Evolutionary conservation across 768 basidiomycete species (phyloP).

Genomic region (Leccinum imitatum): DNA sequence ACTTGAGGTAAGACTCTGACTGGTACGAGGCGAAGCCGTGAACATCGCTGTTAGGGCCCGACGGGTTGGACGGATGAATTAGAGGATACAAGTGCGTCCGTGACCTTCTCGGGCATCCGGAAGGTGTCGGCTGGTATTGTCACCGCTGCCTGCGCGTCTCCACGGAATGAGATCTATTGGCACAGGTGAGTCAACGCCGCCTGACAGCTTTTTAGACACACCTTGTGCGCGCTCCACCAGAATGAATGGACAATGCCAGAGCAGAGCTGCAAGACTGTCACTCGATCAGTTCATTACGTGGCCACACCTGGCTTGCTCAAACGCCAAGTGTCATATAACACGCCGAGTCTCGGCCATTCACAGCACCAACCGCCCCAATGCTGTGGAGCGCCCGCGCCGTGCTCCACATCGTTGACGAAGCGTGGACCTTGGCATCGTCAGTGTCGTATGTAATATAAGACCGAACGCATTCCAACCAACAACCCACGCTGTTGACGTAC

Average conservation of each 20-base stretch:
- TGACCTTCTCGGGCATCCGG: constrained; percentile 3
- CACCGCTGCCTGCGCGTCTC: background rate
- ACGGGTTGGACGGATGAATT: constrained; percentile 1
- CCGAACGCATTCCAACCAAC: background rate
- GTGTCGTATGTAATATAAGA: background rate
- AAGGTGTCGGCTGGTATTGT: background rate
- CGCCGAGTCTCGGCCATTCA: background rate
- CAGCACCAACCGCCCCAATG: background rate
- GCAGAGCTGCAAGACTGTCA: background rate
- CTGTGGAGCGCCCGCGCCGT: background rate
- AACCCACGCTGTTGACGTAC: constrained; percentile 8
- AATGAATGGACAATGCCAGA: background rate
- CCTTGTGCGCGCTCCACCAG: background rate
- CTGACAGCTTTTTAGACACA: background rate
- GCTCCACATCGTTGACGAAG: constrained; percentile 1
- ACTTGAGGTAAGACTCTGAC: constrained; percentile 8
- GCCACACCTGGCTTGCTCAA: constrained; percentile 2
- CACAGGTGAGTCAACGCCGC: background rate
- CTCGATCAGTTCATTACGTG: background rate
- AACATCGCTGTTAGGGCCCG: constrained; percentile 7
- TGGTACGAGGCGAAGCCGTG: constrained; percentile 7
- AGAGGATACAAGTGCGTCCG: constrained; percentile 2
- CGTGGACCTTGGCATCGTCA: background rate
- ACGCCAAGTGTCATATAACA: background rate
- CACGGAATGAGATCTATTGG: constrained; percentile 7